Base-by-base conservation (phyloP, 768 basidiomycete genomes). In the Amanita phalloides region DNA sequence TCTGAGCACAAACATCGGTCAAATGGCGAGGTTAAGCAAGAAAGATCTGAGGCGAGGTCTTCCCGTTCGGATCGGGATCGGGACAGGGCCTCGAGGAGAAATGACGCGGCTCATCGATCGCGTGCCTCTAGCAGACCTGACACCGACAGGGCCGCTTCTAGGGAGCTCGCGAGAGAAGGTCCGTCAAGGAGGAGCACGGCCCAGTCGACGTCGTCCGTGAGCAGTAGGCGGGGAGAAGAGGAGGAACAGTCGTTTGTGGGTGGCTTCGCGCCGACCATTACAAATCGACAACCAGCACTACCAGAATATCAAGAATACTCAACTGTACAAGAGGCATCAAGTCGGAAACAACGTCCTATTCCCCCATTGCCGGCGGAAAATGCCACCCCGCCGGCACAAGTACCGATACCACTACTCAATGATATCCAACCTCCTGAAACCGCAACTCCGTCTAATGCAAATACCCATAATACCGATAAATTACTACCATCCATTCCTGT, bases 1-100 rank as follows among this genome's bases (percentile, higher is more conserved):
- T 78, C 82, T 26, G 82, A 86, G 54, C 74, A 77, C 52, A 72
- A 74, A 53, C 74, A 76, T 48, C 71, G 72, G 54, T 77, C 84
- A 7, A 74, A 73, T 21, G 63, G 68, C 26, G 62, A 70, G 20
- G 60, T 53, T 43, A 62, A 71, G 10, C 76, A 77, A 47, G 77
- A 79, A 10, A 75, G 81, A 54, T 69, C 71, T 5, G 80, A 77
- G 42, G 82, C 77, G 51, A 77, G 81, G 33, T 73, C 78, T 8
- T 81, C 81, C n/a, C 76, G 68, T 47, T 62, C 69, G 13, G 71
- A 71, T 35, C 36, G 37, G 42, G 49, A 23, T 51, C 60, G 28
- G 49, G 49, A 28, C 47, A 61, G 32, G 33, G 45, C 30, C 48
- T 55, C 33, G 51, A 58, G 32, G 56, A 60, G 51, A 60, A 63